Evolutionary conservation across 139 green algal species (phyloP), one percentile per base, ranked within the genome.

Genomic region (Yamagishiella unicocca): DNA sequence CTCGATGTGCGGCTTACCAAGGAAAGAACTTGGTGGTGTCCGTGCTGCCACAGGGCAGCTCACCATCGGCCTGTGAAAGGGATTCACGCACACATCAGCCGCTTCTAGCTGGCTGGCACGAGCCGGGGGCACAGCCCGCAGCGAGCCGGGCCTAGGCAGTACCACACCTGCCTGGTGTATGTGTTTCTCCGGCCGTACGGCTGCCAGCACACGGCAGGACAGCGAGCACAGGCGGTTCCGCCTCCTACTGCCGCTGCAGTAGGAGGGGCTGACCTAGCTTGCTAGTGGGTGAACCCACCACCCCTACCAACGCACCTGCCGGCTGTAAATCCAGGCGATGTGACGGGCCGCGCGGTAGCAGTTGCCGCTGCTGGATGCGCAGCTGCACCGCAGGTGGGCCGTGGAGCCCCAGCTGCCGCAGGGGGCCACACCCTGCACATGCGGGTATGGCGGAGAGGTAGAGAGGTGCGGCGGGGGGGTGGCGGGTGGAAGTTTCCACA

Each of bases 251-350:
- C 17, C 17, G 58, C 14, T 25, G 58, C 24, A 25, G 58, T 9
- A 67, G 19, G 58, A 9, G 5, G 58, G 58, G 24, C 17, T 67
- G 58, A 33, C 9, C 17, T 5, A 33, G 58, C 58, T 5, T 67
- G 50, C 17, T 25, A 58, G 50, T 12, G 50, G 14, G 50, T 25
- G 17, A 58, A 58, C 50, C 12, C 50, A 58, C 50, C 14, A 58
- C 14, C 50, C 50, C 50, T 58, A 68, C 0, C 64, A 29, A 42
- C 64, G 29, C 8, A 73, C 64, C n/a, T 73, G n/a, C 9, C 21
- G n/a, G 64, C n/a, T 73, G 64, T 73, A 73, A 31, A 73, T 43
- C n/a, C 29, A 73, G 64, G 64, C 21, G 14, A 73, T 73, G 64
- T 21, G 64, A 6, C 31, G 29, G 14, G 64, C 64, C 22, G n/a